phyloP scores from a whole-genome alignment of 2,329 filamentous ascomycete genomes.

The Xylariaceae sp. region DNA sequence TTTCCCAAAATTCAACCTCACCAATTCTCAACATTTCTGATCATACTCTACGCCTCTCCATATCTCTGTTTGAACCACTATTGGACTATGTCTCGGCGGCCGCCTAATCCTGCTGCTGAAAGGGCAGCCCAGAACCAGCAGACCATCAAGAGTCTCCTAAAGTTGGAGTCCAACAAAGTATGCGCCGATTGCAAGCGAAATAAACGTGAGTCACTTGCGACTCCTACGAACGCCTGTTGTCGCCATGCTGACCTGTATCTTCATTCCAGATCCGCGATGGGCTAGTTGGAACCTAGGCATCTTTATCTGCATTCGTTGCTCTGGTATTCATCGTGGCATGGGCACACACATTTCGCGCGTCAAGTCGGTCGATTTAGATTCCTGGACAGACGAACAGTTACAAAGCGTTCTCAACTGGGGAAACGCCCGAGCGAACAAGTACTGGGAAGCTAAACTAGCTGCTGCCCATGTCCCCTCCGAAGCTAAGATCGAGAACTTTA shows the following conservation, averaged over 20 bases:
- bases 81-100: constrained; percentile 75
- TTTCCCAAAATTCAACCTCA: not conserved
- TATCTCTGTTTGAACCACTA: constrained; percentile 1
- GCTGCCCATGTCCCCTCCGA: constrained; percentile 92
- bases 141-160: constrained; percentile 93
- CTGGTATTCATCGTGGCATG: constrained; percentile 98
- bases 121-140: constrained; percentile 91
- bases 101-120: constrained; percentile 79
- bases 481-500: constrained; percentile 99
- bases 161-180: constrained; percentile 93
- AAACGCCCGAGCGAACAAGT: constrained; percentile 95
- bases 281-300: constrained; percentile 98
- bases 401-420: constrained; percentile 95
- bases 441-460: constrained; percentile 96
- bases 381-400: constrained; percentile 98
- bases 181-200: constrained; percentile 99
- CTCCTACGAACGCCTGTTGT: not conserved
- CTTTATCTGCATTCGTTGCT: constrained; percentile 98
- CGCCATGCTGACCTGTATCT: constrained; percentile 3
- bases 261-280: constrained; percentile 84
- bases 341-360: constrained; percentile 98
- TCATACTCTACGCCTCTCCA: not conserved
- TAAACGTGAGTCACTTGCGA: constrained; percentile 74
- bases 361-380: constrained; percentile 96
- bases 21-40: not conserved